Evolutionary conservation across 2,329 filamentous ascomycete genomes (phyloP).

Genomic region (Hyphodiscus sp.): DNA sequence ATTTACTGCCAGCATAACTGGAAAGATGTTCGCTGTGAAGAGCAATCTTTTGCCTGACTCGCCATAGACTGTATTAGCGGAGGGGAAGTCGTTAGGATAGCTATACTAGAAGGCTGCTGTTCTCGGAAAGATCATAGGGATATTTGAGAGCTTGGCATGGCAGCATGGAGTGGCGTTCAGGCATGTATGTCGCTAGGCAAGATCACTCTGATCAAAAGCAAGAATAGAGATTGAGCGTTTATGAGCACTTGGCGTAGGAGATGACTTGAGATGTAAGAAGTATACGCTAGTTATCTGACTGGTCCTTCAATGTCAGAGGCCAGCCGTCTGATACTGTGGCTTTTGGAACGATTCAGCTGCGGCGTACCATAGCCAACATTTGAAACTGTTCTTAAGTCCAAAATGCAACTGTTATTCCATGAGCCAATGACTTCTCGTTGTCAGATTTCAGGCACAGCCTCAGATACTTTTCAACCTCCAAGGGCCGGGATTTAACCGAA

Average conservation of each 20-base stretch:
- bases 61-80: constrained; percentile 7
- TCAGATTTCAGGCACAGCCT: too few species aligned
- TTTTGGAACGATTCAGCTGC: too few species aligned
- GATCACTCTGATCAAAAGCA: not conserved
- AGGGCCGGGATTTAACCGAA: not conserved
- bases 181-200: constrained; percentile 7
- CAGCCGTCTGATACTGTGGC: too few species aligned
- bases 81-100: not conserved
- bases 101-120: not conserved
- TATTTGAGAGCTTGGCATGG: constrained; percentile 8
- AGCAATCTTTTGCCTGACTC: constrained; percentile 52
- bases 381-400: too few species aligned
- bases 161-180: constrained; percentile 12
- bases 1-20: constrained; percentile 83
- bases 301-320: too few species aligned
- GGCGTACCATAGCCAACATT: too few species aligned
- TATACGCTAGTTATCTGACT: not conserved
- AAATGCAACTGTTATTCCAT: too few species aligned
- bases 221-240: not conserved
- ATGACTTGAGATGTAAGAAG: not conserved
- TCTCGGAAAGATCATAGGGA: constrained; percentile 1
- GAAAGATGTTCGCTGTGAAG: constrained; percentile 97
- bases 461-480: not conserved
- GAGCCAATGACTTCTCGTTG: too few species aligned
- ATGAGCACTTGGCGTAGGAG: not conserved